Percentiles rank a stretch among this genome's conserved stretches.
phyloP scores from a whole-genome alignment of 2,329 filamentous ascomycete genomes.

The Verticillium albo-atrum region DNA sequence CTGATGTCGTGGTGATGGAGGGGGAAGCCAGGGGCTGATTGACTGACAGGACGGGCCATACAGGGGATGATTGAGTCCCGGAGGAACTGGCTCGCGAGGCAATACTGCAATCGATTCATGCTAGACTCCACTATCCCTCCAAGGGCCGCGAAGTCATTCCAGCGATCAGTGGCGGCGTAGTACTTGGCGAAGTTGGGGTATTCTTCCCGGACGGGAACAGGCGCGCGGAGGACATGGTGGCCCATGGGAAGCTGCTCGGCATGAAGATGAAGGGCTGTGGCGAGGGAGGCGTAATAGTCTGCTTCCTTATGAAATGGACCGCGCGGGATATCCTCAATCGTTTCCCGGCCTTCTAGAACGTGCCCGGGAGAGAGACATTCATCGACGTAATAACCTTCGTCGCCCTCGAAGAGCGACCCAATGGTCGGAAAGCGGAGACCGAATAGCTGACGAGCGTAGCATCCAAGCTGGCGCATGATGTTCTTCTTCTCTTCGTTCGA shows the following conservation, averaged over 20 bases:
- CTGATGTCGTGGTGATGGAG: slow-evolving; percentile 20
- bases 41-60: slow-evolving; percentile 8
- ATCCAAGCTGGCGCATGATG: slow-evolving; percentile 20
- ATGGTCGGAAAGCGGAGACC: slow-evolving; percentile 20
- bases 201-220: slow-evolving; percentile 9
- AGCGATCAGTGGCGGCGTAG: slow-evolving; percentile 8
- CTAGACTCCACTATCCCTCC: slow-evolving; percentile 8
- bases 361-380: slow-evolving; percentile 11
- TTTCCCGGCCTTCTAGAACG: slow-evolving; percentile 7
- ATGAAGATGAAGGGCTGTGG: slow-evolving; percentile 10
- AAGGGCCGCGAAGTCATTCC: slow-evolving; percentile 13
- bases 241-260: slow-evolving; percentile 12
- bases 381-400: slow-evolving; percentile 11
- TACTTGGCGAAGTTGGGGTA: slow-evolving; percentile 10
- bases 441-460: slow-evolving; percentile 17
- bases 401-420: slow-evolving; percentile 21
- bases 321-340: slow-evolving; percentile 7
- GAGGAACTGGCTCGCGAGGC: slow-evolving; percentile 10
- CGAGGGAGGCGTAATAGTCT: slow-evolving; percentile 11
- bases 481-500: slow-evolving; percentile 16
- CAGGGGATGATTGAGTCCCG: slow-evolving; percentile 8
- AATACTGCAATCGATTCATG: slow-evolving; percentile 12
- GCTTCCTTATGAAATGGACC: slow-evolving; percentile 10
- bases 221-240: slow-evolving; percentile 11
- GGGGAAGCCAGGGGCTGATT: slow-evolving; percentile 11